Percentiles rank a stretch among this genome's conserved stretches.
Conservation (phyloP, 331 rosid species). For the Quercus lobata region DNA sequence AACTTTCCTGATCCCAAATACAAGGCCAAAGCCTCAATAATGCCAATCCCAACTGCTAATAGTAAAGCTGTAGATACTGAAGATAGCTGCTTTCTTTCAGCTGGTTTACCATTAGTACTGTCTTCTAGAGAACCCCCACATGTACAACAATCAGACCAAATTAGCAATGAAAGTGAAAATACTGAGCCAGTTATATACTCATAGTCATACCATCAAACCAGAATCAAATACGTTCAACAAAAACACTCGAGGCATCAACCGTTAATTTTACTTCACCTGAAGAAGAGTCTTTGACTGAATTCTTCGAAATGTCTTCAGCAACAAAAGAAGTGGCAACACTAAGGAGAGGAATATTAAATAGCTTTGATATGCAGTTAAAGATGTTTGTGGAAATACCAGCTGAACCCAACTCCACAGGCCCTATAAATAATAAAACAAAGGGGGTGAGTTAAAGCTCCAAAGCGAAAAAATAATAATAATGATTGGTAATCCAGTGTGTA, state of each 20-base stretch:
- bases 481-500: background rate
- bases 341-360: slow-evolving; percentile 89
- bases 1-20: slow-evolving; percentile 67
- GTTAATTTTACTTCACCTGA: slow-evolving; percentile 48
- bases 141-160: slow-evolving; percentile 25
- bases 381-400: slow-evolving; percentile 89
- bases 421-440: slow-evolving; percentile 26
- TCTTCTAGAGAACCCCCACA: slow-evolving; percentile 22
- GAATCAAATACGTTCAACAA: background rate
- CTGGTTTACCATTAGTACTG: slow-evolving; percentile 40
- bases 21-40: slow-evolving; percentile 82
- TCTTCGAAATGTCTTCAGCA: slow-evolving; percentile 84
- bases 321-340: slow-evolving; percentile 95
- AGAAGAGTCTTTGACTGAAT: slow-evolving; percentile 32
- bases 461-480: background rate
- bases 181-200: background rate
- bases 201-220: background rate
- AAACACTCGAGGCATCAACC: background rate
- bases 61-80: slow-evolving; percentile 94
- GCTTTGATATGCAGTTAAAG: slow-evolving; percentile 82
- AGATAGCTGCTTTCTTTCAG: slow-evolving; percentile 64
- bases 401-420: slow-evolving; percentile 83
- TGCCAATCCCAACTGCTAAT: slow-evolving; percentile 73
- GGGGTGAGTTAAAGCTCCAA: background rate
- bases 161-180: slow-evolving; percentile 13